Conservation (phyloP, 495 filamentous ascomycete species). For the Tuber microsphaerosporum region DNA sequence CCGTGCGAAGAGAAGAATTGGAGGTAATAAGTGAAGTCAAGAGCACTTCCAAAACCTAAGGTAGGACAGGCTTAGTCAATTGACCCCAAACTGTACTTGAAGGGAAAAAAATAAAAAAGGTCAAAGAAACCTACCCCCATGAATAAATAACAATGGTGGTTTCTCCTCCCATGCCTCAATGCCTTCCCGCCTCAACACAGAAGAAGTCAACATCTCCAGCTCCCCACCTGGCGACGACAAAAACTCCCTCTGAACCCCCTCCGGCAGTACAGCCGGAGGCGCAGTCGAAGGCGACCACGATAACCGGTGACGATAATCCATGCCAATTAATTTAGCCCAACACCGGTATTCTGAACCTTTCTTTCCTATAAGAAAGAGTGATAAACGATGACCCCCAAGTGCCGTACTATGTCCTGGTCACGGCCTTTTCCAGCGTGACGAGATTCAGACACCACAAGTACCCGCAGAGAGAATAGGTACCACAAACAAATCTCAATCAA, state of each 20-base stretch:
- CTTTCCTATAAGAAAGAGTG: neutral
- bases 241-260: conserved; percentile 12
- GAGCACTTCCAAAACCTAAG: conserved; percentile 49
- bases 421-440: neutral
- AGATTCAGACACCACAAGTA: neutral
- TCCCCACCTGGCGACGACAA: conserved; percentile 13
- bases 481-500: neutral
- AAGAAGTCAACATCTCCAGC: conserved; percentile 14
- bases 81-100: neutral
- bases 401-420: neutral
- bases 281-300: neutral
- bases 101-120: neutral
- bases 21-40: conserved; percentile 48
- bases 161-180: neutral
- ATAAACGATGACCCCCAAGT: neutral
- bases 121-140: conserved; percentile 15
- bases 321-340: neutral
- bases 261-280: conserved; percentile 4
- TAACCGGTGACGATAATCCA: neutral
- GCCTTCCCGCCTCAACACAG: neutral
- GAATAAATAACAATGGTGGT: conserved; percentile 18
- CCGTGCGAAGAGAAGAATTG: conserved; percentile 43
- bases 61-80: conserved; percentile 35
- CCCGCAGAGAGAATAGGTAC: neutral
- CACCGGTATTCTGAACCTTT: neutral